Evolutionary conservation across 1,284 basidiomycete genomes (phyloP), one percentile per base, ranked within the genome.

Genomic region (Xanthoconium separans): DNA sequence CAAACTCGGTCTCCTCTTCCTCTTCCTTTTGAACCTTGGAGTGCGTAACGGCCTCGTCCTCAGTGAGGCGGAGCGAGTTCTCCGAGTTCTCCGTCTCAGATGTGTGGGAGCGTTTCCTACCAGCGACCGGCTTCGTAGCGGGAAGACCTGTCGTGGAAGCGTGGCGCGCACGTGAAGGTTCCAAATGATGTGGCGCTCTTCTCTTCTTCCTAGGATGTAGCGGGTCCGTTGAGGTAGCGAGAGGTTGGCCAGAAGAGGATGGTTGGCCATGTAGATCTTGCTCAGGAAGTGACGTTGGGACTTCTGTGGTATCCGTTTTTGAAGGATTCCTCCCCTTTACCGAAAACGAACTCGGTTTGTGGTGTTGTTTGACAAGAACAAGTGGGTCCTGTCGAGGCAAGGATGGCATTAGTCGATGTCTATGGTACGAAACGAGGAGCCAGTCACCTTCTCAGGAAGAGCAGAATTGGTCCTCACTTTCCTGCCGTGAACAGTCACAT

Each of bases 1-100:
- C 77, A 9, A 70, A 72, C 44, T 80, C 79, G 6, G 77, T 79
- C 24, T 68, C 72, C 27, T 74, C 75, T 33, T 73, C 72, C 18
- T 74, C 75, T 13, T 68, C 68, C 31, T 74, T 71, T 40, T 63
- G 68, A 6, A 66, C 63, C 13, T 47, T 56, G 8, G 46, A 49
- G 29, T 30, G 43, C 13, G 20, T 29, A 24, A 11, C 18, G 22
- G n/a, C 37, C 3, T 52, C 47, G 34, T 60, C 57, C 30, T 56
- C 54, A 15, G 55, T 48, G 29, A 43, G 22, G 20, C 47, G 41
- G 37, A 5, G 18, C 34, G 27, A 47, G 6, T 56, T 57, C 40
- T 58, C 69, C 13, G 61, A 55, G 37, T 51, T 58, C 46, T 70
- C 68, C 10, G 68, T 68, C 48, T 70, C 68, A 12, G 68, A 70